phyloP scores from a whole-genome alignment of 306 rosid species.

The Gleditsia sinensis region DNA sequence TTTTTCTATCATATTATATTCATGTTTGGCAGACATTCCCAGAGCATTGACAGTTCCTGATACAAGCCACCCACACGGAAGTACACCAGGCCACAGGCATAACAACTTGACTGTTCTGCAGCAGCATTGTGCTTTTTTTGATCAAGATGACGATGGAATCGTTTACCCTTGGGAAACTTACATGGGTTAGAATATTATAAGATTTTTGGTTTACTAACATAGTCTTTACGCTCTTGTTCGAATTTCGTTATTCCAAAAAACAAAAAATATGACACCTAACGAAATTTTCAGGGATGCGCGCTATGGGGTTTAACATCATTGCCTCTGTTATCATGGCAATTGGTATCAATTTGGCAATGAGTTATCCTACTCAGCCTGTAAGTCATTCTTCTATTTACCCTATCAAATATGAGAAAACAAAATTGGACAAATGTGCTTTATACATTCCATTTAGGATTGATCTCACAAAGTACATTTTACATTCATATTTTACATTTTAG shows the following conservation, averaged over 20 bases:
- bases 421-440: background rate
- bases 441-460: background rate
- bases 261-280: no score
- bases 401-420: background rate
- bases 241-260: no score
- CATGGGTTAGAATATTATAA: conserved; percentile 43
- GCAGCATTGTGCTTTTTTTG: conserved; percentile 81
- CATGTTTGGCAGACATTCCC: conserved; percentile 51
- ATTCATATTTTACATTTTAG: background rate
- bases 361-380: conserved; percentile 78
- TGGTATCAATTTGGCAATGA: conserved; percentile 48
- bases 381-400: conserved; percentile 35
- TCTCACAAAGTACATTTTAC: background rate
- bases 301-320: conserved; percentile 68
- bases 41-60: conserved; percentile 83
- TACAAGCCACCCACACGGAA: conserved; percentile 69
- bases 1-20: no score
- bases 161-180: conserved; percentile 95
- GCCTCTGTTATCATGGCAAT: conserved; percentile 52
- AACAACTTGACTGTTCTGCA: conserved; percentile 72
- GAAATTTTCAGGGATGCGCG: conserved; percentile 62
- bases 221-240: no score
- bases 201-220: no score
- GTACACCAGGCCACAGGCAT: conserved; percentile 59
- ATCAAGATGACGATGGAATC: conserved; percentile 76